Conservation (phyloP, 2,329 filamentous ascomycete genomes). For the Aspergillus fijiensis region DNA sequence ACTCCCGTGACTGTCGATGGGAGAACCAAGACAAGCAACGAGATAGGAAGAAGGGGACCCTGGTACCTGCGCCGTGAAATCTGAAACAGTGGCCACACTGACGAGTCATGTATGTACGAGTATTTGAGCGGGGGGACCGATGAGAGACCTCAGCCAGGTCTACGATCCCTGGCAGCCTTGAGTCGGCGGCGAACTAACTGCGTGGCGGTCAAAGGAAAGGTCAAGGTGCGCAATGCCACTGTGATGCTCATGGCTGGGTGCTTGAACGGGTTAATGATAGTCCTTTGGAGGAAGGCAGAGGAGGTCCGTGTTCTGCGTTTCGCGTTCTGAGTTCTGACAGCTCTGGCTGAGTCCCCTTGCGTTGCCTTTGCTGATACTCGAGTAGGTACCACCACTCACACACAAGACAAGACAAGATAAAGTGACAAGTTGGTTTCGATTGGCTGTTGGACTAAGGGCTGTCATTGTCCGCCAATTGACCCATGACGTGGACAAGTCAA, state of each 20-base stretch:
- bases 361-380: neutral
- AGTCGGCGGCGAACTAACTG: neutral
- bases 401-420: neutral
- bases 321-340: constrained; percentile 5
- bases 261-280: constrained; percentile 4
- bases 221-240: neutral
- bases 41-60: neutral
- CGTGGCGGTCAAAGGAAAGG: neutral
- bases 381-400: too few species aligned
- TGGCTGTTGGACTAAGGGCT: neutral
- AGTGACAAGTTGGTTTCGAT: neutral
- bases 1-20: too few species aligned
- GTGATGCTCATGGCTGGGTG: constrained; percentile 4
- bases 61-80: neutral
- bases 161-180: neutral
- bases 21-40: neutral
- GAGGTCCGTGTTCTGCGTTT: neutral
- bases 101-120: neutral
- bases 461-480: neutral
- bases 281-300: neutral
- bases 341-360: constrained; percentile 7
- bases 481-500: neutral
- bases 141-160: neutral
- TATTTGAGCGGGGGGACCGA: neutral
- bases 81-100: neutral